phyloP scores from a whole-genome alignment of 2,329 filamentous ascomycete species.

The Ophiostoma tasmaniense region DNA sequence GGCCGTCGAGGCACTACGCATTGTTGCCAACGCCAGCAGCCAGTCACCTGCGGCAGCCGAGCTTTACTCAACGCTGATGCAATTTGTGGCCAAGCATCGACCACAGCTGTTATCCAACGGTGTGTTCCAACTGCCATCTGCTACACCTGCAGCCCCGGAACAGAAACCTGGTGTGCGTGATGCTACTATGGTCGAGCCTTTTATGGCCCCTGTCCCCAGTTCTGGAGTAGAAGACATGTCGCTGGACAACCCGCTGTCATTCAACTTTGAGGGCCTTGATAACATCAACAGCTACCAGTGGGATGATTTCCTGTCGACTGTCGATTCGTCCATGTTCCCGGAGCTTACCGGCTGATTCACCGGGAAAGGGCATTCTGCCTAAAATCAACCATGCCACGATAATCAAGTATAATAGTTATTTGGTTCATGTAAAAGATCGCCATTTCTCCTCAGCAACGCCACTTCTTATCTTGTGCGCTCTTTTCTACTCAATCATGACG shows the following conservation, averaged over 20 bases:
- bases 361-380: not conserved
- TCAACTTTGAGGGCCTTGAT: conserved; percentile 11
- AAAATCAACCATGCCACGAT: not conserved
- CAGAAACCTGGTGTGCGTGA: not conserved
- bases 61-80: conserved; percentile 11
- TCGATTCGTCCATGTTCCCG: conserved; percentile 7
- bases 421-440: not conserved
- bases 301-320: conserved; percentile 10
- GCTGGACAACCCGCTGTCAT: not conserved
- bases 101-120: not conserved
- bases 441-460: not conserved
- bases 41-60: conserved; percentile 12
- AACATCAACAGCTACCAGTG: conserved; percentile 10
- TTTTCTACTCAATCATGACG: not conserved
- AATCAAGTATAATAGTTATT: not conserved
- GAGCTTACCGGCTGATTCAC: not conserved
- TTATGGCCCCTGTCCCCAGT: not conserved
- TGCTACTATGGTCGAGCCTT: not conserved
- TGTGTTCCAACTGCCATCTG: not conserved
- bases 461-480: too few relatives aligned
- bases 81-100: conserved; percentile 11
- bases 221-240: not conserved
- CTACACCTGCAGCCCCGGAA: not conserved
- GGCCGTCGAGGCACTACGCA: conserved; percentile 9
- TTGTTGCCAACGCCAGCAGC: conserved; percentile 7